Evolutionary conservation across 1,284 basidiomycete genomes (phyloP).

Genomic region (Microbotryum intermedium): DNA sequence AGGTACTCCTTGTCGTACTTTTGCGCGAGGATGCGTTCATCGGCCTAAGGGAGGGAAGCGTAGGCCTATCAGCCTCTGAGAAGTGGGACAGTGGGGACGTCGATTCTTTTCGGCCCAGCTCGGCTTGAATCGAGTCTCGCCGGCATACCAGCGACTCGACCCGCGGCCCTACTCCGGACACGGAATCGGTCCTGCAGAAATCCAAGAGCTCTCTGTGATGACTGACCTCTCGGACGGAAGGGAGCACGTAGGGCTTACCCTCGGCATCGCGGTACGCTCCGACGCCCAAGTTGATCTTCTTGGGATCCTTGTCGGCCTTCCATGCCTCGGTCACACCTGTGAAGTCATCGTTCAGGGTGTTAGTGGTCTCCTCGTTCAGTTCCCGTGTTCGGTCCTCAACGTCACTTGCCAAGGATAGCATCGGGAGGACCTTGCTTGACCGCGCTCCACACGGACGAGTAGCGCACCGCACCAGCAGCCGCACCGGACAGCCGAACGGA

Average conservation of each 20-base stretch:
- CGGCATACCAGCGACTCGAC: no score
- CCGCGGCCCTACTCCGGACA: no score
- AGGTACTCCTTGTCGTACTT: conserved; percentile 95
- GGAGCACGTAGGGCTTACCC: conserved; percentile 91
- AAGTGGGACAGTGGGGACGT: no score
- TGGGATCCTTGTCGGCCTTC: conserved; percentile 81
- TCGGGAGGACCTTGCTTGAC: conserved; percentile 86
- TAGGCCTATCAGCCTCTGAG: no score
- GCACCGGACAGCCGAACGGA: background rate
- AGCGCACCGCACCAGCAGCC: conserved; percentile 5
- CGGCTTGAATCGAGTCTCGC: no score
- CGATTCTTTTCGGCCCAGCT: no score
- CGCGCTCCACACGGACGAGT: conserved; percentile 66
- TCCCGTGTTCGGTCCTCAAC: background rate
- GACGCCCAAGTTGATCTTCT: conserved; percentile 92
- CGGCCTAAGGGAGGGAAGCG: conserved; percentile 52
- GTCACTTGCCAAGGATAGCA: conserved; percentile 71
- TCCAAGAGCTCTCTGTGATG: background rate
- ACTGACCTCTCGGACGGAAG: conserved; percentile 71
- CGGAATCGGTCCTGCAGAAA: background rate
- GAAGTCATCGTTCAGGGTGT: background rate
- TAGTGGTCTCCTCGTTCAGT: conserved; percentile 1
- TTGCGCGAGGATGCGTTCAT: conserved; percentile 58
- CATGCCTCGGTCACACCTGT: conserved; percentile 83
- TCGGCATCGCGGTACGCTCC: conserved; percentile 77